Evolutionary conservation across 2,329 filamentous ascomycete genomes (phyloP).

Genomic region (Trichoderma arundinaceum): DNA sequence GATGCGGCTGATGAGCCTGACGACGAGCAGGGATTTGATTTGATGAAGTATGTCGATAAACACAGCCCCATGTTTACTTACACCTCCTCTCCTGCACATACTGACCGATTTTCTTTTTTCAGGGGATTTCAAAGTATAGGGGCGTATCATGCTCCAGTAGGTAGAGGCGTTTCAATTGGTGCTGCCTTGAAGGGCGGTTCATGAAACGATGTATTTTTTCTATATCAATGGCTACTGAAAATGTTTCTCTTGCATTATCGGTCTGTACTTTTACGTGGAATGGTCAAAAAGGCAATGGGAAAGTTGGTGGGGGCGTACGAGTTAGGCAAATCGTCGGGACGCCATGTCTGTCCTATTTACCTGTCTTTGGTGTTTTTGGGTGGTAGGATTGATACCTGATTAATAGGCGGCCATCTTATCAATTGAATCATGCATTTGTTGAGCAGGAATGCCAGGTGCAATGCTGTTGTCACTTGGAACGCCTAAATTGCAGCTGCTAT

Average conservation of each 20-base stretch:
- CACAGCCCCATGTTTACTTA: no score
- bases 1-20: conserved; percentile 44
- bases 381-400: conserved; percentile 23
- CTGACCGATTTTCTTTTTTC: background rate
- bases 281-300: conserved; percentile 12
- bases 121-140: conserved; percentile 71
- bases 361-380: conserved; percentile 11
- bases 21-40: conserved; percentile 62
- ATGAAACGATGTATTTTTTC: conserved; percentile 8
- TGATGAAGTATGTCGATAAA: conserved; percentile 59
- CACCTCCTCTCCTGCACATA: background rate
- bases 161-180: conserved; percentile 53
- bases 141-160: conserved; percentile 63
- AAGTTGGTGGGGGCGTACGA: conserved; percentile 6
- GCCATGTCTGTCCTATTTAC: background rate
- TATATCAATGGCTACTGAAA: no score
- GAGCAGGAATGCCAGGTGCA: background rate
- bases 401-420: conserved; percentile 22
- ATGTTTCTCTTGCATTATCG: background rate
- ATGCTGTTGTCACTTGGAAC: background rate
- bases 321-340: conserved; percentile 5
- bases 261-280: conserved; percentile 25
- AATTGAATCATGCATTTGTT: conserved; percentile 4
- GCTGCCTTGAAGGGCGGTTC: conserved; percentile 48
- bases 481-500: background rate